Evolutionary conservation across 257 asterid genomes (phyloP).

Genomic region (Handroanthus guayacan): DNA sequence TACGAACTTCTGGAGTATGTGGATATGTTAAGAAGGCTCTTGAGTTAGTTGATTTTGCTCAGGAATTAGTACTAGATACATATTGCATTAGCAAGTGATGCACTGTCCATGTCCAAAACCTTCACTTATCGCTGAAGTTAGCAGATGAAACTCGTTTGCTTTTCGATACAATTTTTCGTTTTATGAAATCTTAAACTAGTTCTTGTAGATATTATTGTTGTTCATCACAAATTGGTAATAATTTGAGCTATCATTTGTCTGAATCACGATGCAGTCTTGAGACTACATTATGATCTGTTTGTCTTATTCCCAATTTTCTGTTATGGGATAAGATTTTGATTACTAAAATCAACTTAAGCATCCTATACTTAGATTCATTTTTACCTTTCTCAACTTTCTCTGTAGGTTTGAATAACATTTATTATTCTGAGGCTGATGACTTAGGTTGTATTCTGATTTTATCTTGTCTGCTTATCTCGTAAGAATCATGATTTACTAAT

Average conservation of each 20-base stretch:
- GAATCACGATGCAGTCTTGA: too few species aligned
- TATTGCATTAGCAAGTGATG: constrained; percentile 3
- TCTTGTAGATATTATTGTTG: constrained; percentile 35
- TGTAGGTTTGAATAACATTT: constrained; percentile 27
- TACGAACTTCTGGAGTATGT: background rate
- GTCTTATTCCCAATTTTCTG: too few species aligned
- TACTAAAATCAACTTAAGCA: constrained; percentile 12
- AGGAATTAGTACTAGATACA: background rate
- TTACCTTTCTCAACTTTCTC: constrained; percentile 4
- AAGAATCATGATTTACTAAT: constrained; percentile 32
- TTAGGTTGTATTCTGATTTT: constrained; percentile 31
- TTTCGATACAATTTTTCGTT: constrained; percentile 1
- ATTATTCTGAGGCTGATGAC: background rate
- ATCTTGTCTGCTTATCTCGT: constrained; percentile 40
- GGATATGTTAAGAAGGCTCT: background rate
- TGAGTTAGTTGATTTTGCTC: constrained; percentile 22
- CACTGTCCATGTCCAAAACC: constrained; percentile 3
- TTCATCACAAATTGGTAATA: constrained; percentile 40
- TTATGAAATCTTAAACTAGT: constrained; percentile 26
- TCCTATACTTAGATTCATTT: constrained; percentile 28
- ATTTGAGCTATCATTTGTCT: constrained; percentile 32
- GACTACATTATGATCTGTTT: too few species aligned
- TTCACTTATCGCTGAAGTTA: constrained; percentile 5
- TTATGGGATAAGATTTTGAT: background rate
- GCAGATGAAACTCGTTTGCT: constrained; percentile 14